Evolutionary conservation across 2,329 filamentous ascomycete species (phyloP).

Genomic region (Paradendryphiella salina): DNA sequence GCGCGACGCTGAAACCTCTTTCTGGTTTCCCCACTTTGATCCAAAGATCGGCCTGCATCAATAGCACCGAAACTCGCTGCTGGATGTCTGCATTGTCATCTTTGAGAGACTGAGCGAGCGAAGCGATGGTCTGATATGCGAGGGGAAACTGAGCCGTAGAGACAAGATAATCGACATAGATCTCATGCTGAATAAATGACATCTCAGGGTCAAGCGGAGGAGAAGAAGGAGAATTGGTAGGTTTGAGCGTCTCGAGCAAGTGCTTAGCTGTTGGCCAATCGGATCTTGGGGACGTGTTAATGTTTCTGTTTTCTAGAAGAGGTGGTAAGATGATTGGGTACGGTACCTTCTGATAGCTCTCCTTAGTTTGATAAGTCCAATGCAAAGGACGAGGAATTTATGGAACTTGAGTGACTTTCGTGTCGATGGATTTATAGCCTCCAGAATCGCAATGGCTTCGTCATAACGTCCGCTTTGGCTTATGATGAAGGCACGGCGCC

Average conservation of each 20-base stretch:
- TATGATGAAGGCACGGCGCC: slow-evolving; percentile 68
- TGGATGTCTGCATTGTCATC: slow-evolving; percentile 65
- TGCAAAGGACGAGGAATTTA: slow-evolving; percentile 71
- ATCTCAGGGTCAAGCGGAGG: slow-evolving; percentile 60
- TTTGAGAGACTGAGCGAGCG: slow-evolving; percentile 55
- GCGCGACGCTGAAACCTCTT: slow-evolving; percentile 73
- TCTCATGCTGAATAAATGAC: slow-evolving; percentile 60
- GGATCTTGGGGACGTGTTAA: slow-evolving; percentile 41
- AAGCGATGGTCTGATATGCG: slow-evolving; percentile 60
- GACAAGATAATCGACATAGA: slow-evolving; percentile 63
- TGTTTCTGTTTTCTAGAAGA: slow-evolving; percentile 13
- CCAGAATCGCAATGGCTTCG: slow-evolving; percentile 65
- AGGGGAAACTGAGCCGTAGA: slow-evolving; percentile 56
- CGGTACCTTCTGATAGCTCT: slow-evolving; percentile 60
- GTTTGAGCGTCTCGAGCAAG: slow-evolving; percentile 61
- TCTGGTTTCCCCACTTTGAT: slow-evolving; percentile 69
- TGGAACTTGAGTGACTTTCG: slow-evolving; percentile 75
- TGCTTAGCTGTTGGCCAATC: slow-evolving; percentile 61
- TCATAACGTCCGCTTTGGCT: slow-evolving; percentile 71
- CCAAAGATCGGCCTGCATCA: slow-evolving; percentile 72
- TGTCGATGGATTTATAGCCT: slow-evolving; percentile 62
- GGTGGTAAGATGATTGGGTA: background rate
- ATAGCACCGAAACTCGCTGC: slow-evolving; percentile 70
- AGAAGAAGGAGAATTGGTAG: slow-evolving; percentile 46
- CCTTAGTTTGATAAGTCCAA: slow-evolving; percentile 67